Percentiles rank a stretch among this genome's conserved stretches.
Conservation (phyloP, 2,329 filamentous ascomycete species). For the Fusarium virguliforme region DNA sequence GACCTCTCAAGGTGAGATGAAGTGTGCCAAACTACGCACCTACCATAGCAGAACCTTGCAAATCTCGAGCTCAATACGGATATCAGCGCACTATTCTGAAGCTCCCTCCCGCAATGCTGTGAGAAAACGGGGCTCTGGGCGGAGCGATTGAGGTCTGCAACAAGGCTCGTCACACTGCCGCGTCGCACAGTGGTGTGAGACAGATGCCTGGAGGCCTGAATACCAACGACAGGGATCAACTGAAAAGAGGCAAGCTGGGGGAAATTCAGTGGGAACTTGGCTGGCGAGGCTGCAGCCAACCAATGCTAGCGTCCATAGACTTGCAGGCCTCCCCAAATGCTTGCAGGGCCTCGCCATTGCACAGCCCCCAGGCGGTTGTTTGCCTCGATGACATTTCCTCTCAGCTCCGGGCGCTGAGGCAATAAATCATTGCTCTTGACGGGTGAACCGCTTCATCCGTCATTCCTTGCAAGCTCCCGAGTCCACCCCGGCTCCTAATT, state of each 20-base stretch:
- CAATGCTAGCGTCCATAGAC: neutral
- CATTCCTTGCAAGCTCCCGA: neutral
- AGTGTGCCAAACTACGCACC: too few species aligned
- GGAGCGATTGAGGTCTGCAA: neutral
- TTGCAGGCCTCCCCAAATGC: constrained; percentile 1
- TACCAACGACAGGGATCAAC: neutral
- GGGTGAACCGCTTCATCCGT: neutral
- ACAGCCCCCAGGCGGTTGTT: neutral
- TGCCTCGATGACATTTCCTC: neutral
- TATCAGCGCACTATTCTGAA: too few species aligned
- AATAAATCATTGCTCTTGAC: neutral
- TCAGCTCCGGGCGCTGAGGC: neutral
- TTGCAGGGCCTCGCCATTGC: constrained; percentile 1
- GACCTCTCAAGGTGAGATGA: too few species aligned
- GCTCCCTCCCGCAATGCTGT: neutral
- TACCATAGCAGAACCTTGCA: too few species aligned
- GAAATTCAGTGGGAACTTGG: neutral
- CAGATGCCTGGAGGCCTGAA: constrained; percentile 1
- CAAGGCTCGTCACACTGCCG: constrained; percentile 1
- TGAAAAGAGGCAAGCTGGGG: neutral
- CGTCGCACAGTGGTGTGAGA: neutral
- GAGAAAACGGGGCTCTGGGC: neutral
- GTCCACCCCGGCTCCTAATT: neutral
- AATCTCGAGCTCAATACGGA: too few species aligned
- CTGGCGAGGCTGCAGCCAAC: neutral